Evolutionary conservation across 257 asterid genomes (phyloP).

Genomic region (Capsicum chinense): DNA sequence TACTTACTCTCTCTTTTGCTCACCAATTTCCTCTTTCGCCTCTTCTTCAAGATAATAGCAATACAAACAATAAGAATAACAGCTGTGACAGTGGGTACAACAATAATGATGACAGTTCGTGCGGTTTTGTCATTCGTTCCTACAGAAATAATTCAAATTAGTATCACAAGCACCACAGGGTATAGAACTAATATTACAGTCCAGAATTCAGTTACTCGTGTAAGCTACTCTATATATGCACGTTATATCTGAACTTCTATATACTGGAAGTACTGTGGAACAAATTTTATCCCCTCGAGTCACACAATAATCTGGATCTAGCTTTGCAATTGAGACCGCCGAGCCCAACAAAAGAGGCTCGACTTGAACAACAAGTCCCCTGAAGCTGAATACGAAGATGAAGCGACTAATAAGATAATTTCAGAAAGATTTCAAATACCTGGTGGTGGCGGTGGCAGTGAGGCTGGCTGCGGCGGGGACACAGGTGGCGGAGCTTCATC

Average conservation of each 20-base stretch:
- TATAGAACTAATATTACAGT: background rate
- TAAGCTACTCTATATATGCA: background rate
- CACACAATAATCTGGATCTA: background rate
- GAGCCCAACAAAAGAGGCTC: background rate
- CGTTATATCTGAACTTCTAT: too few relatives aligned
- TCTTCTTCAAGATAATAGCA: background rate
- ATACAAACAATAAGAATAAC: background rate
- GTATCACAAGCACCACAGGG: background rate
- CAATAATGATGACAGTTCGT: background rate
- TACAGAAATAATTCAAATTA: background rate
- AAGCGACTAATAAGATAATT: background rate
- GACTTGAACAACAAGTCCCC: background rate
- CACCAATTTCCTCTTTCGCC: constrained; percentile 3
- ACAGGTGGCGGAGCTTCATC: background rate
- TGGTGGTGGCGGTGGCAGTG: background rate
- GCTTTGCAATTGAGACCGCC: background rate
- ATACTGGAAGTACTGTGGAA: too few relatives aligned
- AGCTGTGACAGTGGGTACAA: background rate
- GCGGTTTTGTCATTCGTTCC: background rate
- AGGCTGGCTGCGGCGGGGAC: background rate
- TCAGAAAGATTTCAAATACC: background rate
- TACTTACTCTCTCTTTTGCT: constrained; percentile 4
- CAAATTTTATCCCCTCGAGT: background rate
- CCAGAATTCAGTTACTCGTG: background rate
- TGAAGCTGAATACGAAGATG: background rate